Conservation (phyloP, 441 rosid species). For the Eutrema salsugineum region DNA sequence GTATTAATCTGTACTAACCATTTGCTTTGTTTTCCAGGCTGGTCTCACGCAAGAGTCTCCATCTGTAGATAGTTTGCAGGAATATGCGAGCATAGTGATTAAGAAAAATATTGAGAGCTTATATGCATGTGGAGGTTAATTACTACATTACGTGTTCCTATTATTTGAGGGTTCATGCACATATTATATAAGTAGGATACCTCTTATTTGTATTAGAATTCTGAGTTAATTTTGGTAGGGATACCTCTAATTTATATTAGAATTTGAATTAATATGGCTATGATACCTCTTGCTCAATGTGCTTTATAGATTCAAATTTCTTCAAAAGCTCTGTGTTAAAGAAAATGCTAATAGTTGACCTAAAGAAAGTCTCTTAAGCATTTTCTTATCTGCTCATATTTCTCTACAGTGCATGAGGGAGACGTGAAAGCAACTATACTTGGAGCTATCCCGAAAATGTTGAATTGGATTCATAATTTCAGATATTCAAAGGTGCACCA, state of each 20-base stretch:
- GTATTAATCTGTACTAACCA: slow-evolving; percentile 15
- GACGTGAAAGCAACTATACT: slow-evolving; percentile 59
- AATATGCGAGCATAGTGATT: slow-evolving; percentile 61
- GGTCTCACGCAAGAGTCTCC: slow-evolving; percentile 72
- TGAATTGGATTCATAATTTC: slow-evolving; percentile 73
- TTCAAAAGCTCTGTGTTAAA: slow-evolving; percentile 2
- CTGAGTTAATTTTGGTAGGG: not conserved
- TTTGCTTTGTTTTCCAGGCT: slow-evolving; percentile 52
- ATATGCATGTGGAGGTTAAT: slow-evolving; percentile 92
- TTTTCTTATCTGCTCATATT: slow-evolving; percentile 26
- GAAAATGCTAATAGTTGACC: slow-evolving; percentile 22
- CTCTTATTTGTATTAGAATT: not conserved
- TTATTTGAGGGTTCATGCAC: slow-evolving; percentile 20
- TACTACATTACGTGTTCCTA: slow-evolving; percentile 26
- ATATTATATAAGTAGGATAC: slow-evolving; percentile 18
- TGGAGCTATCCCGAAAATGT: slow-evolving; percentile 74
- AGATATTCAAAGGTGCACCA: slow-evolving; percentile 62
- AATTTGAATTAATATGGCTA: not conserved
- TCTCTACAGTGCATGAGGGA: slow-evolving; percentile 67
- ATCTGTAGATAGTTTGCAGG: slow-evolving; percentile 60
- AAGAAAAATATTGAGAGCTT: slow-evolving; percentile 81
- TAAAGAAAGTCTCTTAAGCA: not conserved
- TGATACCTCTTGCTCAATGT: not conserved
- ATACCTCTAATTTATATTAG: not conserved
- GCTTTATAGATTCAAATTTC: slow-evolving; percentile 10